Percentiles rank a stretch among this genome's conserved stretches.
Conservation (phyloP, 2,329 filamentous ascomycete genomes). For the Botrytis elliptica region DNA sequence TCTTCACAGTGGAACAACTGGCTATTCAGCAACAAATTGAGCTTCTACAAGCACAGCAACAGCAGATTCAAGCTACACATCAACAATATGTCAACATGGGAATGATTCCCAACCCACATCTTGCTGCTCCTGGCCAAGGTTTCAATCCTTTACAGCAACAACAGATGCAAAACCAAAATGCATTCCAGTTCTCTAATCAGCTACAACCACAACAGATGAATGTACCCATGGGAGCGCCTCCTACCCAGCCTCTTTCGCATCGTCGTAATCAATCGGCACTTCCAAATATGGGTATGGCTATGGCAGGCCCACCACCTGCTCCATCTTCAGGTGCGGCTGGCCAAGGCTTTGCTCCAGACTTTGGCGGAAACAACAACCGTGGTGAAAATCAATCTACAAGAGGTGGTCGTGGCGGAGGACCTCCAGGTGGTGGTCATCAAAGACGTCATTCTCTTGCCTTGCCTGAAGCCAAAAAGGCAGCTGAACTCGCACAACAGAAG, state of each 20-base stretch:
- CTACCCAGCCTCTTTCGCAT: conserved; percentile 79
- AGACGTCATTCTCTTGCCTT: conserved; percentile 92
- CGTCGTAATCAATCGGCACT: conserved; percentile 97
- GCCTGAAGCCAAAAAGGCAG: conserved; percentile 95
- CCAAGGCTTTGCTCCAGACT: conserved; percentile 75
- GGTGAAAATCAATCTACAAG: conserved; percentile 66
- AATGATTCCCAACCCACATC: conserved; percentile 82
- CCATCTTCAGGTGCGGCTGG: conserved; percentile 86
- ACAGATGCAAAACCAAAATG: conserved; percentile 71
- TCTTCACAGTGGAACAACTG: conserved; percentile 83
- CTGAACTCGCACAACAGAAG: conserved; percentile 95
- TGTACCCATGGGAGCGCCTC: conserved; percentile 71
- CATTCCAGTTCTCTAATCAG: conserved; percentile 87
- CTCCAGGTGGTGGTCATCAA: conserved; percentile 76
- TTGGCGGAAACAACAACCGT: conserved; percentile 55
- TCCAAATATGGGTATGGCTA: conserved; percentile 77
- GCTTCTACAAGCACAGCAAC: conserved; percentile 93
- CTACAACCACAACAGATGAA: conserved; percentile 71
- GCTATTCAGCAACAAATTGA: conserved; percentile 98
- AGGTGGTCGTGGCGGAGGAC: conserved; percentile 70
- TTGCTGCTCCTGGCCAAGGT: conserved; percentile 58
- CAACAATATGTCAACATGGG: conserved; percentile 98
- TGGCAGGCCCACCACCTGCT: conserved; percentile 72
- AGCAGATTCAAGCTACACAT: conserved; percentile 93
- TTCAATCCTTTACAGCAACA: conserved; percentile 79